phyloP scores from a whole-genome alignment of 768 basidiomycete species.

The Lanmaoa pseudosensibilis region DNA sequence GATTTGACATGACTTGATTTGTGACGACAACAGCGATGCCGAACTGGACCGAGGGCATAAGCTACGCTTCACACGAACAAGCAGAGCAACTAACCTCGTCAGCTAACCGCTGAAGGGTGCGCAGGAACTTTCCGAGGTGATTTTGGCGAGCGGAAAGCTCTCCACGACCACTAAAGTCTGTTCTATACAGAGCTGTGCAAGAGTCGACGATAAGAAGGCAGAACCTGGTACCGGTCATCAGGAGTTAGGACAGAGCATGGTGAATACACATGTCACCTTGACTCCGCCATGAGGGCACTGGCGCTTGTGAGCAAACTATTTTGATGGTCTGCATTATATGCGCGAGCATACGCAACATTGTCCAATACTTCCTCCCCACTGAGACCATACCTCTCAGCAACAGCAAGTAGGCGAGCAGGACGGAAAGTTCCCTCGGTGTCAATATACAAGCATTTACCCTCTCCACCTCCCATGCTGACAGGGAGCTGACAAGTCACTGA shows the following conservation, averaged over 20 bases:
- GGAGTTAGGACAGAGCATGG: not conserved
- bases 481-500: constrained; percentile 98
- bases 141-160: constrained; percentile 94
- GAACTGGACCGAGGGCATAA: constrained; percentile 54
- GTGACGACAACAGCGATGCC: constrained; percentile 97
- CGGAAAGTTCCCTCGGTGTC: constrained; percentile 99
- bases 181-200: constrained; percentile 91
- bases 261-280: constrained; percentile 59
- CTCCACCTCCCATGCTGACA: constrained; percentile 96
- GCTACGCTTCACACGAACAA: constrained; percentile 1
- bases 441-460: constrained; percentile 98
- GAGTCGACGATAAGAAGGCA: constrained; percentile 96
- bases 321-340: constrained; percentile 99
- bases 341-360: constrained; percentile 97
- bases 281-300: constrained; percentile 99
- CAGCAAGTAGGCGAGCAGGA: constrained; percentile 89
- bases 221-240: constrained; percentile 57
- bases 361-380: constrained; percentile 98
- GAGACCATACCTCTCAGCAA: constrained; percentile 94
- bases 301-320: constrained; percentile 85
- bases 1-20: constrained; percentile 99
- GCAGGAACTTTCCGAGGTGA: constrained; percentile 93
- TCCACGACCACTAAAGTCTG: constrained; percentile 93
- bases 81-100: constrained; percentile 72
- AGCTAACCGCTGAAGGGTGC: constrained; percentile 89